A percentile compares a stretch with the other conserved stretches of the same genome.
Conservation (phyloP, 2,329 filamentous ascomycete genomes). For the Aspergillus unguis region DNA sequence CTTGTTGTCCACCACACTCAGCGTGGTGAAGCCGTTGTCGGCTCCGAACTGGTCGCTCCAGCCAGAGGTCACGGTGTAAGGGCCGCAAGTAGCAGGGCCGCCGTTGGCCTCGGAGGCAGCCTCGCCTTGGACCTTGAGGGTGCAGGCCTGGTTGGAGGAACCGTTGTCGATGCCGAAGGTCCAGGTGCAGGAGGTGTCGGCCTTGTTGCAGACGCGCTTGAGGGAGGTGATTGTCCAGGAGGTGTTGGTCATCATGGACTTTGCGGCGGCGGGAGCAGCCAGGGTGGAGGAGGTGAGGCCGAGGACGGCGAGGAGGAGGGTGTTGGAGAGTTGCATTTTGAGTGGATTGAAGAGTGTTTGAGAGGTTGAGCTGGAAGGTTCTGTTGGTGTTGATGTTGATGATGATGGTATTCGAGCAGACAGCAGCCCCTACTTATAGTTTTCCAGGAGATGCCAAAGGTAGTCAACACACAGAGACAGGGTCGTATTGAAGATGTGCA, state of each 20-base stretch:
- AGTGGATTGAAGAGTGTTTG: no score
- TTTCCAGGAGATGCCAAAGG: no score
- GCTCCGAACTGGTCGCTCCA: conserved; percentile 6
- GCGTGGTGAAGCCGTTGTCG: background rate
- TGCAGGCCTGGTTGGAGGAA: background rate
- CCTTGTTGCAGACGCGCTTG: conserved; percentile 3
- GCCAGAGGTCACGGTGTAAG: background rate
- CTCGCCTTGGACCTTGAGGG: background rate
- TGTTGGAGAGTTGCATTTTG: no score
- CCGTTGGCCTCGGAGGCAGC: background rate
- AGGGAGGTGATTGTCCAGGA: background rate
- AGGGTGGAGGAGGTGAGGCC: background rate
- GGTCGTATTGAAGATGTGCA: no score
- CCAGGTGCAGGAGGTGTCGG: conserved; percentile 3
- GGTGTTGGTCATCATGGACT: conserved; percentile 7
- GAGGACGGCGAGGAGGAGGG: background rate
- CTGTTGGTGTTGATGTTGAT: no score
- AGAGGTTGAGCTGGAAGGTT: no score
- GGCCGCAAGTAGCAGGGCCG: background rate
- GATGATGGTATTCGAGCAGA: no score
- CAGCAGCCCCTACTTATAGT: no score
- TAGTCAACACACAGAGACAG: no score
- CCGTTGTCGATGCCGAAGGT: conserved; percentile 1
- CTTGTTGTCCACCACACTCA: background rate
- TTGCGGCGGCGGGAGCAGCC: background rate